Base-by-base conservation (phyloP, 2,329 filamentous ascomycete genomes). In the Fusarium sp. region DNA sequence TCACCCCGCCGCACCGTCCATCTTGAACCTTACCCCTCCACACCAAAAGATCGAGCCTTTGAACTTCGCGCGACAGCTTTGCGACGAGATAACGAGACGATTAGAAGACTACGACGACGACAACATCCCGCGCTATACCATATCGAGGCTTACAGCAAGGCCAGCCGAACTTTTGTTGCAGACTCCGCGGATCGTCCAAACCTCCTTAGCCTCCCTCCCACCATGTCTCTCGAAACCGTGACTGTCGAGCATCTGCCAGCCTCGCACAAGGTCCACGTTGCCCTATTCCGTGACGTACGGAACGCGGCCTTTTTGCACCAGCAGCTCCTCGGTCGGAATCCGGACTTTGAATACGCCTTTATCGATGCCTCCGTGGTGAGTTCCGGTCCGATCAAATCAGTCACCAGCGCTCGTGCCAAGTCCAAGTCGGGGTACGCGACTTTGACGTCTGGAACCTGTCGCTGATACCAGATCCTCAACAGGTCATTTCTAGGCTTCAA, bases 261-360 rank as follows among this genome's bases (percentile, higher is more conserved):
- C 8, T 85, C 87, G 31, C 87, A 94, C 80, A 87, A 89, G 8
- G 86, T 98, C 34, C 91, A 96, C 82, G 84, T 94, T 59, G 92
- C 90, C 50, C 85, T 98, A 35, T 98, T 96, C 85, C 89, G 86
- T 24, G 85, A 94, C 80, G 90, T 98, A 66, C 82, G 89, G 71
- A 99, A 99, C 81, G 89, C 94, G 13, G 83, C 89, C 1, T 95
- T 93, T 79, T 87, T 99, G 50, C 92, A 95, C 62, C 87, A 92
- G 76, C 95, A 98, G 84, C 90, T 99, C 6, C 87, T 98, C n/a
- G 89, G 90, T 7, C 93, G 94, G 62, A 98, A 98, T 80, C 80
- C 90, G 13, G 92, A 92, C 10, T 98, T 95, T 78, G 95, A 98
- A 83, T 98, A 98, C 86, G 95, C 95, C 37, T 93, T 99, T 75